Percentiles rank a stretch among this genome's conserved stretches.
These are phyloP conservation scores for Bjerkandera adusta DNA, from an alignment of 1,284 basidiomycete species.

Conservation along the genomic window DNA sequence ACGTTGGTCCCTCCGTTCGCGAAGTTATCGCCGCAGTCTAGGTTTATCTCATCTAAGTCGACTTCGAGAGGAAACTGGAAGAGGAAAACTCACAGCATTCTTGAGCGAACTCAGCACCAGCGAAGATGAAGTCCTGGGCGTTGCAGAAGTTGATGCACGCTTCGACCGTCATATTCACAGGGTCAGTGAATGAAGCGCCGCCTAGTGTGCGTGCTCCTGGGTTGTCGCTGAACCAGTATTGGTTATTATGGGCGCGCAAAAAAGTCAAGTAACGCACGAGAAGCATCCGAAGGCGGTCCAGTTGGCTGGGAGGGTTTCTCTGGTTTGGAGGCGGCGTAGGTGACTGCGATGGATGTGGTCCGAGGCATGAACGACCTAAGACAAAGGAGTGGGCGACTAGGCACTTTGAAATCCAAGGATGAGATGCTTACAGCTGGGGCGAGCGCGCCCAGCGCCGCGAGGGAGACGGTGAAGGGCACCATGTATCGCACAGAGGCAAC, in stretches of 20 bases:
- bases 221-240: too few species aligned
- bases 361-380: constrained; percentile 16
- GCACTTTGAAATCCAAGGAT: neutral
- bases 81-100: constrained; percentile 54
- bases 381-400: neutral
- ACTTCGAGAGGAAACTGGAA: constrained; percentile 3
- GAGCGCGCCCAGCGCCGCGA: constrained; percentile 13
- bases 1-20: constrained; percentile 45
- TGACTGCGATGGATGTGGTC: constrained; percentile 7
- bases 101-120: constrained; percentile 56
- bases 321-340: constrained; percentile 7
- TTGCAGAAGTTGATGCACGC: constrained; percentile 62
- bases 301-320: constrained; percentile 39
- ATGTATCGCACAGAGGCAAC: constrained; percentile 7
- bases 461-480: constrained; percentile 8
- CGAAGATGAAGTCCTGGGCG: constrained; percentile 48
- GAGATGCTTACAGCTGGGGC: constrained; percentile 13
- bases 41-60: neutral
- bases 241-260: constrained; percentile 42
- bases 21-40: constrained; percentile 63
- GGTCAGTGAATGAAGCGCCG: constrained; percentile 41
- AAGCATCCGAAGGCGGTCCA: constrained; percentile 67
- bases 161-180: constrained; percentile 61
- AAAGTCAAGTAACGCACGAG: constrained; percentile 38
- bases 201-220: constrained; percentile 50